A percentile compares a stretch with the other conserved stretches of the same genome.
Evolutionary conservation across 441 rosid species (phyloP).

Genomic region (Erysimum cheiri): DNA sequence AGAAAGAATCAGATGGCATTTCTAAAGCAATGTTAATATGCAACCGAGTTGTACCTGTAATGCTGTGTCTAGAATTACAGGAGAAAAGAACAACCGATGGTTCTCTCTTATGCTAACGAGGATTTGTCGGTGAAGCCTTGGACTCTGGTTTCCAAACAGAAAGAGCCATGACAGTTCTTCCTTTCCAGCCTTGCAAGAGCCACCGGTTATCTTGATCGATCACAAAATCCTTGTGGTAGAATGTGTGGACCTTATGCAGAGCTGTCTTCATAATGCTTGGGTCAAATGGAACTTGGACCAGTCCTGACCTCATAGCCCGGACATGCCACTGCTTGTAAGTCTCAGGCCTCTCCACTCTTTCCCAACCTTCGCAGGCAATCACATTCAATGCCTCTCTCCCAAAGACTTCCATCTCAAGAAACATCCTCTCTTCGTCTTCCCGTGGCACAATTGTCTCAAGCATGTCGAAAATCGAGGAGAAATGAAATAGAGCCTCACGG

Average conservation of each 20-base stretch:
- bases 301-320: constrained; percentile 75
- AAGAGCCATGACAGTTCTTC: constrained; percentile 71
- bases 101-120: constrained; percentile 15
- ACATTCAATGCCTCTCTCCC: constrained; percentile 88
- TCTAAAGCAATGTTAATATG: neutral
- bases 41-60: constrained; percentile 26
- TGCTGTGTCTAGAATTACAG: neutral
- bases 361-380: constrained; percentile 90
- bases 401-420: constrained; percentile 77
- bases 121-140: constrained; percentile 33
- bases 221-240: constrained; percentile 81
- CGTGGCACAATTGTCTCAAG: constrained; percentile 80
- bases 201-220: constrained; percentile 73
- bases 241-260: constrained; percentile 44
- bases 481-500: constrained; percentile 85
- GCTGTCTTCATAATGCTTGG: constrained; percentile 53
- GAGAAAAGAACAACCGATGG: neutral
- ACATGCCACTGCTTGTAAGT: constrained; percentile 94
- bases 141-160: constrained; percentile 76
- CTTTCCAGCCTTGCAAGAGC: constrained; percentile 95
- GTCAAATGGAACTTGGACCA: constrained; percentile 64
- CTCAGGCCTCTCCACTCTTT: constrained; percentile 94
- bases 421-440: constrained; percentile 70
- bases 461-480: constrained; percentile 91
- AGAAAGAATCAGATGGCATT: neutral